A percentile compares a stretch with the other conserved stretches of the same genome.
phyloP scores from a whole-genome alignment of 371 early-diverging fungal species.

The Mortierella sp. region DNA sequence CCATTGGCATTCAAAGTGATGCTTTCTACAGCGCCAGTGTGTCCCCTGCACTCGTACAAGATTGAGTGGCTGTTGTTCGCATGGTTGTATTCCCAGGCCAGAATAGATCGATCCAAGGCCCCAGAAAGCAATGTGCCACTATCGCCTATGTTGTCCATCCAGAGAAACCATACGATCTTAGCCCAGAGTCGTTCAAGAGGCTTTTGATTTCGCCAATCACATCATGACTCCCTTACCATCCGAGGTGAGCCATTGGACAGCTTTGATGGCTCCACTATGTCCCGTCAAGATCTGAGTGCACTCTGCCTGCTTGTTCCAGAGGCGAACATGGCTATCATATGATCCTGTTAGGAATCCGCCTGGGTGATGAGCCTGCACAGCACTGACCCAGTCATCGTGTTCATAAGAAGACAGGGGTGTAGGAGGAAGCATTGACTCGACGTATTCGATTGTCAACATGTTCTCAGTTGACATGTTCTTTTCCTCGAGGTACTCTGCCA shows the following conservation, averaged over 20 bases:
- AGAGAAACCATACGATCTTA: not conserved
- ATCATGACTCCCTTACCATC: constrained; percentile 21
- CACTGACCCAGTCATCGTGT: constrained; percentile 95
- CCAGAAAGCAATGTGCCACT: constrained; percentile 57
- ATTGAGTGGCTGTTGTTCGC: constrained; percentile 44
- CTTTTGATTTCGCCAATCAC: not conserved
- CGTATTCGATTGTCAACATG: constrained; percentile 88
- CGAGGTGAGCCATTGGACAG: constrained; percentile 64
- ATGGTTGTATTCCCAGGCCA: constrained; percentile 59
- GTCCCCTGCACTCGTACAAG: constrained; percentile 83
- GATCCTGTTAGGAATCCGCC: constrained; percentile 79
- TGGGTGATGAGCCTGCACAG: constrained; percentile 63
- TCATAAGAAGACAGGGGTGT: constrained; percentile 76
- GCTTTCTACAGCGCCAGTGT: constrained; percentile 71
- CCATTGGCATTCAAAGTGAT: constrained; percentile 47
- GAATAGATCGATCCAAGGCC: constrained; percentile 59
- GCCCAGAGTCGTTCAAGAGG: not conserved
- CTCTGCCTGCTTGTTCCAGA: constrained; percentile 84
- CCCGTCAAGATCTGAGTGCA: constrained; percentile 75
- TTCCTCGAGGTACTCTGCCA: constrained; percentile 77
- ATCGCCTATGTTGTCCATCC: constrained; percentile 28
- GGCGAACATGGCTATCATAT: constrained; percentile 84
- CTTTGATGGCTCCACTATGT: constrained; percentile 81
- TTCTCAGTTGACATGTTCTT: constrained; percentile 87
- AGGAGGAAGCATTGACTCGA: constrained; percentile 91